Conservation (phyloP, 352 stramenopile genomes). For the Pythium brachiatum region DNA sequence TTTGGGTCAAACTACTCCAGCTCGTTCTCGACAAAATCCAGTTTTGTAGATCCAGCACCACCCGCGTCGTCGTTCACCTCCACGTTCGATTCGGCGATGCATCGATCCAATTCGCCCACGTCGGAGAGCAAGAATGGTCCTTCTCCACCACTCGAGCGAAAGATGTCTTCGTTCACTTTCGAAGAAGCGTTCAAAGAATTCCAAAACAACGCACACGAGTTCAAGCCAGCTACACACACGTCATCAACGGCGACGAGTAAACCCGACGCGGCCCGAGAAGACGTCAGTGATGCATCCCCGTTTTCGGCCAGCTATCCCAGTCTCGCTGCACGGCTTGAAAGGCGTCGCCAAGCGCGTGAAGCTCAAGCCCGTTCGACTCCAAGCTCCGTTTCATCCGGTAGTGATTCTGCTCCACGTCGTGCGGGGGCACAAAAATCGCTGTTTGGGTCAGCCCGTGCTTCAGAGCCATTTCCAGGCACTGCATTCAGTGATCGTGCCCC, state of each 20-base stretch:
- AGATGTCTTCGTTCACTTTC: constrained; percentile 19
- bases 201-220: background rate
- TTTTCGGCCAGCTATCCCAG: constrained; percentile 1
- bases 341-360: constrained; percentile 18
- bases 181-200: constrained; percentile 21
- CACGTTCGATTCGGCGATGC: background rate
- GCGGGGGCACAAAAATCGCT: constrained; percentile 10
- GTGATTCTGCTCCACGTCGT: background rate
- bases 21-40: background rate
- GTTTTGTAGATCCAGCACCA: background rate
- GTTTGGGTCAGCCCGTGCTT: background rate
- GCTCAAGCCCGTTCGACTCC: background rate
- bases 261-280: background rate
- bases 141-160: background rate
- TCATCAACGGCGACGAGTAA: background rate
- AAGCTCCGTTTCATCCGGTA: background rate
- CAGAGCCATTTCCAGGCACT: background rate
- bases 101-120: background rate
- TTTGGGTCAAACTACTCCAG: background rate
- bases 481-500: background rate
- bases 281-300: background rate
- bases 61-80: background rate
- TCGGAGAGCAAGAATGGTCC: background rate
- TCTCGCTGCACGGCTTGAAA: constrained; percentile 13
- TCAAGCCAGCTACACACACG: background rate